These are phyloP conservation scores for Fusarium fujikuroi DNA, from an alignment of 2,329 filamentous ascomycete genomes.

Conservation along the genomic window DNA sequence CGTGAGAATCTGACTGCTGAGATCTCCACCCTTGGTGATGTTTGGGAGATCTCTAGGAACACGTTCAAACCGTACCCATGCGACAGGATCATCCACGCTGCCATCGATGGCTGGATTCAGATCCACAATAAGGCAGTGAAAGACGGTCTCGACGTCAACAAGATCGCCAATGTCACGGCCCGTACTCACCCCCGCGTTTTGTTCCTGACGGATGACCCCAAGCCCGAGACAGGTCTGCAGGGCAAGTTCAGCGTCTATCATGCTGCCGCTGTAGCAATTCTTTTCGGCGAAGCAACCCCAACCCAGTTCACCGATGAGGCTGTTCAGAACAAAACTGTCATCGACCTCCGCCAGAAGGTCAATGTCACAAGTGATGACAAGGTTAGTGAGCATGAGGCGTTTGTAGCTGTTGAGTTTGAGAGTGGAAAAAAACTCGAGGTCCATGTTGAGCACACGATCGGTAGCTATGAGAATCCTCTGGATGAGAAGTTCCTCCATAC, in stretches of 20 bases:
- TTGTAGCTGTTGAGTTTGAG: neutral
- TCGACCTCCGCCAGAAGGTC: neutral
- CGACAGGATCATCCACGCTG: neutral
- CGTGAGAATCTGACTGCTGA: neutral
- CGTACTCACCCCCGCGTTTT: neutral
- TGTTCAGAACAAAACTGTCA: neutral
- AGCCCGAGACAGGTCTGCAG: neutral
- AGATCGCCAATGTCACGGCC: neutral
- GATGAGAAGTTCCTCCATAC: neutral
- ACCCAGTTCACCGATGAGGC: neutral
- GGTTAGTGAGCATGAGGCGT: neutral
- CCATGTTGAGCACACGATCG: neutral
- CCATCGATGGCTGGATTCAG: slow-evolving; percentile 7
- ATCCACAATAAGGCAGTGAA: neutral
- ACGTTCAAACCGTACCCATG: slow-evolving; percentile 1
- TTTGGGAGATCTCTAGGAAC: neutral
- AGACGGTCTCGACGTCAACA: neutral
- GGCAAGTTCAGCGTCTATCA: slow-evolving; percentile 9
- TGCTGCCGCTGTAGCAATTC: neutral
- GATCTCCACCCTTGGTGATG: neutral
- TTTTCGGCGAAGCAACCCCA: neutral
- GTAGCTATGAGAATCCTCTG: slow-evolving; percentile 3
- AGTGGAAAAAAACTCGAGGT: neutral
- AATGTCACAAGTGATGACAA: neutral
- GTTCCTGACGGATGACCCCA: neutral